Base-by-base conservation (phyloP, 371 early-diverging fungal genomes). In the Rhizopus microsporus region DNA sequence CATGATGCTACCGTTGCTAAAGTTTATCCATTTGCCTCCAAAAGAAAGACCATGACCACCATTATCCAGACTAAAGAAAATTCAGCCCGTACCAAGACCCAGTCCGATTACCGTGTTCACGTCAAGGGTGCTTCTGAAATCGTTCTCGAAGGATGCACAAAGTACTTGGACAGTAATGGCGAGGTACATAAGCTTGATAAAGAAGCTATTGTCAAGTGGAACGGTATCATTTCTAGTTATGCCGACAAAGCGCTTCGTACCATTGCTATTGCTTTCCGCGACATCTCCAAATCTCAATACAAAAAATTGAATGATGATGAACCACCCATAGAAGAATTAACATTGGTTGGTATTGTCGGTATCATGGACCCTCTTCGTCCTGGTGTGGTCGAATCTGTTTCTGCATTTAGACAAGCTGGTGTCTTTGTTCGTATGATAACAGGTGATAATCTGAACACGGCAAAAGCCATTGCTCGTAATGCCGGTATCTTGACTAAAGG, bases 401-500 rank as follows among this genome's bases (percentile, higher is more conserved):
- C 74, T 33, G 78, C 78, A 39, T 95, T 94, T 70, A 82, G 87
- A 59, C 78, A 83, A 54, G 97, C 98, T 35, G 97, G 97, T 59
- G 92, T 97, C n/a, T 81, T 84, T 67, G 94, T 96, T 13, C 88
- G 93, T 32, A 96, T 98, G 95, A 95, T 97, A 53, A 98, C 99
- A 5, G 99, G 99, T 59, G 99, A 98, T 79, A 94, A 94, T 68
- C 65, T 93, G 32, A 82, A 87, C 47, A 97, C 95, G 2, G 97
- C 99, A 8, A 80, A 84, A 29, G 88, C 91, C 3, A 94, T 97
- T 74, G 97, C 96, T 44, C 86, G 78, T 50, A 86, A 91, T 46
- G 90, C 92, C 53, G 93, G 93, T 51, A 96, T 98, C 52, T 74
- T 91, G 62, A 86, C 83, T 57, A 89, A 89, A 54, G 92, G 90